Evolutionary conservation across 1,139 yeast genomes (phyloP).

Genomic region (Blastobotrys malaysiensis): DNA sequence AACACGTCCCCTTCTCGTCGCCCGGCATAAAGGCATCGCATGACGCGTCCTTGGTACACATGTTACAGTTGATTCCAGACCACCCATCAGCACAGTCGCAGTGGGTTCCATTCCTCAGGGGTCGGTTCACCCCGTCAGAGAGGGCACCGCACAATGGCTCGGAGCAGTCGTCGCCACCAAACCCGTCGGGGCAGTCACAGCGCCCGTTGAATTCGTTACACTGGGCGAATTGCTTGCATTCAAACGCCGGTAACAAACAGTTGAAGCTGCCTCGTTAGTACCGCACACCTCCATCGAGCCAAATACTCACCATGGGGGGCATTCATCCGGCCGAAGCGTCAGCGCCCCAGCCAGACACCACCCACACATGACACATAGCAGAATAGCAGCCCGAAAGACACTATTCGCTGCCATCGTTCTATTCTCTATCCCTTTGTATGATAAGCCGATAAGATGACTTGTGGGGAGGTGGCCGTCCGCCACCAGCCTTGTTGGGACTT

Average conservation of each 20-base stretch:
- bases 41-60: slow-evolving; percentile 62
- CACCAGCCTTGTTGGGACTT: neutral
- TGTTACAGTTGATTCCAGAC: slow-evolving; percentile 90
- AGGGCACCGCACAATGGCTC: slow-evolving; percentile 85
- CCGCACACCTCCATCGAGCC: neutral
- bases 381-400: neutral
- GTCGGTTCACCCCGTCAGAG: slow-evolving; percentile 58
- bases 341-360: neutral
- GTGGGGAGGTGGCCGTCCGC: neutral
- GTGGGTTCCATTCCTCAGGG: slow-evolving; percentile 47
- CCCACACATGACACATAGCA: neutral
- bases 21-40: slow-evolving; percentile 90
- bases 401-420: neutral
- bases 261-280: slow-evolving; percentile 52
- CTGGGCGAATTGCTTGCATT: slow-evolving; percentile 80
- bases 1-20: slow-evolving; percentile 82
- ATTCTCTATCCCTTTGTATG: neutral
- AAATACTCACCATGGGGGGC: slow-evolving; percentile 30
- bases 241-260: slow-evolving; percentile 86
- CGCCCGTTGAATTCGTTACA: slow-evolving; percentile 86
- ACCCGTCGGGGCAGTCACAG: slow-evolving; percentile 90
- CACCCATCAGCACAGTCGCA: slow-evolving; percentile 84
- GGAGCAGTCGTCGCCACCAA: slow-evolving; percentile 90
- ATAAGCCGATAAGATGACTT: neutral
- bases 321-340: slow-evolving; percentile 19